A percentile compares a stretch with the other conserved stretches of the same genome.
These are phyloP conservation scores for Piper betle DNA, from an alignment of 164 flowering plant species.

Conservation along the genomic window DNA sequence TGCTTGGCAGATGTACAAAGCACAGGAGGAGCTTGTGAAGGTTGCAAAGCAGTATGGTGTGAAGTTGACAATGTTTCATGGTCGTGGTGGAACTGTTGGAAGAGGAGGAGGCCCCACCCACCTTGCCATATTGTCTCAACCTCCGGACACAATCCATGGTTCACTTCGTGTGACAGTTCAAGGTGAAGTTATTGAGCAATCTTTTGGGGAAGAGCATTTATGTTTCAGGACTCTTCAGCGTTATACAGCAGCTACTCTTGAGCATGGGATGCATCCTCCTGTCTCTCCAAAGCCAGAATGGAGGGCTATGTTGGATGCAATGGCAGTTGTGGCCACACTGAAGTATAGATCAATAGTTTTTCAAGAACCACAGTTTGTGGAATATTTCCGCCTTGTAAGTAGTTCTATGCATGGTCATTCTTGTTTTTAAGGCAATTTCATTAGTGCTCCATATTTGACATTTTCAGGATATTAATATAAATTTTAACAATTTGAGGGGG, in stretches of 20 bases:
- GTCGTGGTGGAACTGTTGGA: slow-evolving; percentile 99
- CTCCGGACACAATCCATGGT: slow-evolving; percentile 94
- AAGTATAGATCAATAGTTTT: slow-evolving; percentile 85
- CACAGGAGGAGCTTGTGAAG: slow-evolving; percentile 93
- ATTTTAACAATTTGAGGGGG: not conserved
- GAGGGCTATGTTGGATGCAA: slow-evolving; percentile 88
- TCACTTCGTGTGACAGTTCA: slow-evolving; percentile 95
- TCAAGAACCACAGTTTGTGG: slow-evolving; percentile 89
- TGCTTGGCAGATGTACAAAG: slow-evolving; percentile 92
- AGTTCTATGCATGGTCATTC: not conserved
- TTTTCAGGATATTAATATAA: not conserved
- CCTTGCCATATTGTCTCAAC: slow-evolving; percentile 98
- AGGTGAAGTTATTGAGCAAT: slow-evolving; percentile 98
- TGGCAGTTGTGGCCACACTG: slow-evolving; percentile 79
- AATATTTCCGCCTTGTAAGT: slow-evolving; percentile 95
- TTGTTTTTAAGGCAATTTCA: not conserved
- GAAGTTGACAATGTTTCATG: slow-evolving; percentile 97
- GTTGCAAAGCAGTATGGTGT: slow-evolving; percentile 86
- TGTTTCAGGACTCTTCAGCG: slow-evolving; percentile 96
- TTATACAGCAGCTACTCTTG: slow-evolving; percentile 96
- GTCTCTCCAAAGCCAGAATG: slow-evolving; percentile 91
- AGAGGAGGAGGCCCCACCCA: slow-evolving; percentile 99
- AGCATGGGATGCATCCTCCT: slow-evolving; percentile 96
- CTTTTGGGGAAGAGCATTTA: slow-evolving; percentile 97
- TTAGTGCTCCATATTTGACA: not conserved